phyloP scores from a whole-genome alignment of 176 grass and related monocot species.

The Phoenix roebelenii region DNA sequence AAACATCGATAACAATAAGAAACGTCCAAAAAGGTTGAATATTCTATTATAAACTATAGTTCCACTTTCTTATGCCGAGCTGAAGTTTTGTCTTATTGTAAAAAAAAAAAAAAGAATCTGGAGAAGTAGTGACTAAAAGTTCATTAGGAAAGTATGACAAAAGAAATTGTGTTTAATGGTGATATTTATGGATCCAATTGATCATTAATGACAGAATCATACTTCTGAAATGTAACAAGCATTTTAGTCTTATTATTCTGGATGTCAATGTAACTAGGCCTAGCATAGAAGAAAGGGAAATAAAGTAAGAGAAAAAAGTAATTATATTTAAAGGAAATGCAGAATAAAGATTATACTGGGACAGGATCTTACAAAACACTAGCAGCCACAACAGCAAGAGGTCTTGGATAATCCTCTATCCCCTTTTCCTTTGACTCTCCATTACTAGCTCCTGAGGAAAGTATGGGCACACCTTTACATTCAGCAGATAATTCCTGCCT shows the following conservation, averaged over 20 bases:
- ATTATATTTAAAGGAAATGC: neutral
- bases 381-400: slow-evolving; percentile 67
- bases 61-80: too few relatives aligned
- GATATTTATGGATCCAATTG: too few relatives aligned
- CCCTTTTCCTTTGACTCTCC: slow-evolving; percentile 50
- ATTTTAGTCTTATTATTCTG: neutral
- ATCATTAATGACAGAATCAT: too few relatives aligned
- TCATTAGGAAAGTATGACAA: too few relatives aligned
- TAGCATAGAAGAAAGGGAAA: neutral
- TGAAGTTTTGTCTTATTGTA: too few relatives aligned
- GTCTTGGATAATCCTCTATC: slow-evolving; percentile 70
- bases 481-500: slow-evolving; percentile 13
- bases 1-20: too few relatives aligned
- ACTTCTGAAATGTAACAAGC: too few relatives aligned
- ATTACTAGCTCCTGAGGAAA: slow-evolving; percentile 14
- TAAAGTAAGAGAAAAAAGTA: neutral
- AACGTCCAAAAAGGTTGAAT: too few relatives aligned
- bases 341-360: neutral
- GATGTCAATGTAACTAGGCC: neutral
- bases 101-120: too few relatives aligned
- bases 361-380: slow-evolving; percentile 54
- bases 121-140: too few relatives aligned
- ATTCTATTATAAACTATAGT: too few relatives aligned
- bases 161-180: too few relatives aligned
- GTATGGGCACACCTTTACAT: slow-evolving; percentile 10